A percentile compares a stretch with the other conserved stretches of the same genome.
Conservation (phyloP, 345 rosid species). For the Adansonia digitata region DNA sequence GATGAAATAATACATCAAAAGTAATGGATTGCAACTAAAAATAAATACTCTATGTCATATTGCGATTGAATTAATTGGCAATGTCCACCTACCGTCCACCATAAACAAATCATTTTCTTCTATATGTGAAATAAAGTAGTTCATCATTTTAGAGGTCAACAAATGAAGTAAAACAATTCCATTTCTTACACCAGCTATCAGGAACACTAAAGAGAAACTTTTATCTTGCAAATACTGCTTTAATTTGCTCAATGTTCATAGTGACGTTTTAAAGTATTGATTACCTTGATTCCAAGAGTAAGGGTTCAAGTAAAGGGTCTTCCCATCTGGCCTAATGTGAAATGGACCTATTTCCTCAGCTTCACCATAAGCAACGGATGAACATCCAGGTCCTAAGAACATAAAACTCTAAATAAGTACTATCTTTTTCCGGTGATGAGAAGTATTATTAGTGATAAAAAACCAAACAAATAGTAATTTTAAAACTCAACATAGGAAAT, state of each 20-base stretch:
- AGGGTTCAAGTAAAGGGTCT: conserved; percentile 72
- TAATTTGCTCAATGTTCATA: background rate
- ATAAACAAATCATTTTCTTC: background rate
- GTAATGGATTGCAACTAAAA: background rate
- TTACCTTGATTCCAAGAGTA: conserved; percentile 92
- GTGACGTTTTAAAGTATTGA: background rate
- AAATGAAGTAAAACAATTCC: conserved; percentile 2
- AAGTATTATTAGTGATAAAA: background rate
- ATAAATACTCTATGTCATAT: background rate
- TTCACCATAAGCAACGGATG: conserved; percentile 79
- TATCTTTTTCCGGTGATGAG: background rate
- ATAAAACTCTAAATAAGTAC: conserved; percentile 2
- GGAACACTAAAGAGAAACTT: background rate
- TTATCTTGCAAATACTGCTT: background rate
- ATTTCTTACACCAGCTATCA: background rate
- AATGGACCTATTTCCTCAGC: conserved; percentile 96
- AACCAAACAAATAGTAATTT: background rate
- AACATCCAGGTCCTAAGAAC: conserved; percentile 86
- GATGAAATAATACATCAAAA: background rate
- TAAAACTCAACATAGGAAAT: background rate
- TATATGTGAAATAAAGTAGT: background rate
- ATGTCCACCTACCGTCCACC: background rate
- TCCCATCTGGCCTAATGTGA: conserved; percentile 71
- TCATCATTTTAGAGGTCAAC: conserved; percentile 3
- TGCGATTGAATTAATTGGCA: background rate